Base-by-base conservation (phyloP, 768 basidiomycete species). In the Boletus reticulatus region DNA sequence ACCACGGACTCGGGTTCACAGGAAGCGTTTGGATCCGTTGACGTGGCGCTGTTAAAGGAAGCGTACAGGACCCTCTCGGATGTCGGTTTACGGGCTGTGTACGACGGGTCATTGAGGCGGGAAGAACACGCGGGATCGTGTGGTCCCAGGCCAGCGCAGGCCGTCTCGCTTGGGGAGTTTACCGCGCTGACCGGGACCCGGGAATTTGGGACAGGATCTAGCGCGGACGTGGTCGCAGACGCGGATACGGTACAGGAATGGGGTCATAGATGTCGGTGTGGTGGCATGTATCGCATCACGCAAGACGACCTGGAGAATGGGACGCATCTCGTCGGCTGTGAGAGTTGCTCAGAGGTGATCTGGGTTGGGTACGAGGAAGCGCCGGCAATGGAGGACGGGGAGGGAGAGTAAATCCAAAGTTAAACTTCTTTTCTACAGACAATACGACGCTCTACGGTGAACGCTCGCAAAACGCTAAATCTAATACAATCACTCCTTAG, bases 291-390 rank as follows among this genome's bases (percentile, higher is more conserved):
- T 63, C 71, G 62, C 37, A 82, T 93, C 52, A 76, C 75, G 0
- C 77, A 78, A 50, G 69, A 62, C 2, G 79, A 86, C 48, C 79
- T 93, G 77, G 89, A 92, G 56, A 71, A 71, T 2, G 92, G 83
- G n/a, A 75, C 75, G 47, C 91, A 93, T 67, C 76, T 93, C 7
- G 73, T 91, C 11, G 84, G 80, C 2, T 94, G 92, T 60, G 80
- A 72, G 52, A 81, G 82, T 50, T 93, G 91, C 66, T 94, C 92
- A 16, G 92, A 93, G 69, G 83, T 82, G 10, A 75, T 93, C 1
- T 93, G 90, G 88, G 88, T 84, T n/a, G 91, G 92, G 2, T 93
- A 91, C 63, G 87, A 93, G 70, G 64, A 80, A 13, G 74, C 67
- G 17, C 43, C 29, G 19, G 75, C 76, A 31, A 37, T 12, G 41